phyloP scores from a whole-genome alignment of 164 flowering plant genomes.

The Sedum album region DNA sequence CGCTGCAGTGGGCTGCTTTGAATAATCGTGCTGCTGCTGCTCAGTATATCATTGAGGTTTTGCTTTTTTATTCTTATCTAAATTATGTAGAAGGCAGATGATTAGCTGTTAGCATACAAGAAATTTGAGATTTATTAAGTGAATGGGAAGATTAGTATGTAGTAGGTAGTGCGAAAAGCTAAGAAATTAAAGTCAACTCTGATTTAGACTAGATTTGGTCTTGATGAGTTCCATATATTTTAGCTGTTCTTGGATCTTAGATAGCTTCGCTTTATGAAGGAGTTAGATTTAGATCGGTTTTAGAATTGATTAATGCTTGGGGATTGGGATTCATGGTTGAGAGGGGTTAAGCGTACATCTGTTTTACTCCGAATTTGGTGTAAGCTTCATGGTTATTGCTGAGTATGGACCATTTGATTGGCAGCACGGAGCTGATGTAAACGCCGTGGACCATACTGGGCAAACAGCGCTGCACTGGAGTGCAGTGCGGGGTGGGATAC shows the following conservation, averaged over 20 bases:
- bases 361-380: background rate
- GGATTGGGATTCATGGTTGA: background rate
- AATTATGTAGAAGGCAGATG: no score
- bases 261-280: background rate
- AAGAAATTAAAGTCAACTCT: background rate
- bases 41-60: conserved; percentile 79
- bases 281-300: background rate
- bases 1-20: conserved; percentile 93
- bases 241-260: background rate
- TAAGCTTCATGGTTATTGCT: background rate
- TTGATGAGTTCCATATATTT: background rate
- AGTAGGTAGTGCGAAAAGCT: background rate
- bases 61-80: background rate
- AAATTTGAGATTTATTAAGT: no score
- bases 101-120: background rate
- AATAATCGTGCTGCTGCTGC: conserved; percentile 90
- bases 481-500: conserved; percentile 82
- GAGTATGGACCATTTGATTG: background rate
- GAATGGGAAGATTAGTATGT: no score
- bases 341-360: no score
- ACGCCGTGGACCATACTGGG: conserved; percentile 81
- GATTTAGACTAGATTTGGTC: background rate
- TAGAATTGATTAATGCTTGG: background rate
- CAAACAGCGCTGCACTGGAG: conserved; percentile 97
- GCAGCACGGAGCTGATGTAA: conserved; percentile 89